A percentile compares a stretch with the other conserved stretches of the same genome.
phyloP scores from a whole-genome alignment of 257 asterid species.

The Galeopsis tetrahit region DNA sequence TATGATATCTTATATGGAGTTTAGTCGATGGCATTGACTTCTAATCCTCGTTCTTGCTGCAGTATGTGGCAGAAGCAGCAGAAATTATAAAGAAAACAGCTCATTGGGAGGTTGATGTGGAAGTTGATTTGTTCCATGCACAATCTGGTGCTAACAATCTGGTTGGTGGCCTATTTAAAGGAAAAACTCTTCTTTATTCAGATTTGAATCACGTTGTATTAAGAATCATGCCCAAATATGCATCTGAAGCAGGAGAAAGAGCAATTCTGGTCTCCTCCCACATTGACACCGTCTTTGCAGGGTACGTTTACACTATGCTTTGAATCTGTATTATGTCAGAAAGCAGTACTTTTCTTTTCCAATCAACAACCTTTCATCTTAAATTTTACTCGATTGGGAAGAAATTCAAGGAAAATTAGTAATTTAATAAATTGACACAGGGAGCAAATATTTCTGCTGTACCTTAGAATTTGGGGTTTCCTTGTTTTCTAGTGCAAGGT shows the following conservation, averaged over 20 bases:
- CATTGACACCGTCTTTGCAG: constrained; percentile 86
- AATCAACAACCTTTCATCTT: neutral
- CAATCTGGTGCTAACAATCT: constrained; percentile 72
- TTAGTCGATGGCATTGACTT: neutral
- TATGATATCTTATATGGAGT: neutral
- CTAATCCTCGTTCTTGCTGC: constrained; percentile 38
- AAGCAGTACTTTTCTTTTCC: constrained; percentile 14
- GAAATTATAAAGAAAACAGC: constrained; percentile 70
- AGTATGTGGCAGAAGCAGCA: constrained; percentile 75
- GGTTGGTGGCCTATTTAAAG: constrained; percentile 83
- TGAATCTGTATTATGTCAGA: neutral
- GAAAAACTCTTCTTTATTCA: constrained; percentile 88
- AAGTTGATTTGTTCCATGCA: constrained; percentile 76
- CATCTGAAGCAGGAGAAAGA: constrained; percentile 74
- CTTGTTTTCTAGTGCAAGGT: neutral
- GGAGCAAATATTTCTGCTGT: neutral
- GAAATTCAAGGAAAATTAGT: neutral
- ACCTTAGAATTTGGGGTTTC: neutral
- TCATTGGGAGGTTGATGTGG: constrained; percentile 93
- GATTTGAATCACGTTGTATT: constrained; percentile 81
- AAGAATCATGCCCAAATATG: constrained; percentile 85
- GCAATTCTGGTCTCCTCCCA: constrained; percentile 97
- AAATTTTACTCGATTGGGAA: constrained; percentile 1
- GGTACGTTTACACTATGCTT: constrained; percentile 47
- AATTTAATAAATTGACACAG: neutral